A percentile compares a stretch with the other conserved stretches of the same genome.
These are phyloP conservation scores for Xylaria palmicola DNA, from an alignment of 495 filamentous ascomycete genomes.

Conservation along the genomic window DNA sequence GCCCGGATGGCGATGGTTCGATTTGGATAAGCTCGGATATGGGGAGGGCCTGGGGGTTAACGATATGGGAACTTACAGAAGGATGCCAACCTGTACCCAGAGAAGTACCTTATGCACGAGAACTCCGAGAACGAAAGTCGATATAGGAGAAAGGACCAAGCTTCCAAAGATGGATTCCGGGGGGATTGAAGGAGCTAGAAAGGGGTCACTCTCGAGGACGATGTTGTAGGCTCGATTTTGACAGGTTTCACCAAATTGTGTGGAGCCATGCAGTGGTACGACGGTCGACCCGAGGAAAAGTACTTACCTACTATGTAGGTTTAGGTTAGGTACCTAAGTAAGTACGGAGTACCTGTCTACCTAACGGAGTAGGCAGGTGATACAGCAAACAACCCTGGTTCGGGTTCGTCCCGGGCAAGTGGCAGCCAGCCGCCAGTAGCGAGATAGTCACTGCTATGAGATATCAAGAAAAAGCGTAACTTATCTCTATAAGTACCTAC, in stretches of 20 bases:
- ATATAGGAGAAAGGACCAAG: background rate
- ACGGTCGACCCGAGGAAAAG: too few species aligned
- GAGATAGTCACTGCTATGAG: too few species aligned
- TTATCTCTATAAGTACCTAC: too few species aligned
- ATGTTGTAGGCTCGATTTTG: constrained; percentile 25
- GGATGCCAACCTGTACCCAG: background rate
- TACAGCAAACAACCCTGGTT: too few species aligned
- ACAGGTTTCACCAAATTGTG: constrained; percentile 36
- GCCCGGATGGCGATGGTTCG: too few species aligned
- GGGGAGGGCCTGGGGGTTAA: too few species aligned
- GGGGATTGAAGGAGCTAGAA: constrained; percentile 4
- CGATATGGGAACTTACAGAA: constrained; percentile 13
- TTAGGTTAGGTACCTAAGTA: background rate
- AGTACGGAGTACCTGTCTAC: too few species aligned
- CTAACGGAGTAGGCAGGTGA: too few species aligned
- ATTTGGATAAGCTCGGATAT: too few species aligned
- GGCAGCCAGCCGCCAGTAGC: constrained; percentile 1
- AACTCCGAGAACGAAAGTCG: background rate
- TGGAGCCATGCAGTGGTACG: constrained; percentile 17
- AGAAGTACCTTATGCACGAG: background rate
- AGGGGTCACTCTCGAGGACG: constrained; percentile 5
- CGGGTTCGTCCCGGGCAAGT: background rate
- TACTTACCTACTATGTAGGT: background rate
- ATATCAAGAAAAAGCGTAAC: too few species aligned
- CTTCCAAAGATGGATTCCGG: background rate